phyloP scores from a whole-genome alignment of 2,329 filamentous ascomycete species.

The Aspergillus spinulosporus region DNA sequence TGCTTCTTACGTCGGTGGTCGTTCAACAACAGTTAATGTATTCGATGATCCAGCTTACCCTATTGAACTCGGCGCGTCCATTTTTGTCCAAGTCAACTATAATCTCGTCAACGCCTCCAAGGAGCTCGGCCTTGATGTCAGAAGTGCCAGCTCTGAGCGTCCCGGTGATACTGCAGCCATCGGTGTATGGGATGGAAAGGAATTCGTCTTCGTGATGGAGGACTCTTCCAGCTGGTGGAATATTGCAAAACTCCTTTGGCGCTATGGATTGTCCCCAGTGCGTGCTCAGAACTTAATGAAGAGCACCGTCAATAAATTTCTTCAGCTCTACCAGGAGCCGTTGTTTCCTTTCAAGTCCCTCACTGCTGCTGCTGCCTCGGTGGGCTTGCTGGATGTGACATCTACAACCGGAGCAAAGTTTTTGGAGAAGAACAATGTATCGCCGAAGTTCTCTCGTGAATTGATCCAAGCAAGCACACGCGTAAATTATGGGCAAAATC shows the following conservation, averaged over 20 bases:
- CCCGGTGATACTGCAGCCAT: constrained; percentile 55
- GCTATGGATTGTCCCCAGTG: constrained; percentile 78
- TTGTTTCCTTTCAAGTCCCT: constrained; percentile 82
- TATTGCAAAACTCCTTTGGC: constrained; percentile 75
- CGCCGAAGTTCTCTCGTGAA: constrained; percentile 68
- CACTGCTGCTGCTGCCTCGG: constrained; percentile 64
- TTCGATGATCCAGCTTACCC: constrained; percentile 67
- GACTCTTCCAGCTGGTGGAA: constrained; percentile 74
- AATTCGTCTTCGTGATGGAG: constrained; percentile 68
- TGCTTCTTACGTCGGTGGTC: constrained; percentile 74
- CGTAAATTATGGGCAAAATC: constrained; percentile 92
- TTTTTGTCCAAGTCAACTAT: constrained; percentile 82
- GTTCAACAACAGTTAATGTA: constrained; percentile 78
- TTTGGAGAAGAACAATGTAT: constrained; percentile 67
- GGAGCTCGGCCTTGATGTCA: constrained; percentile 66
- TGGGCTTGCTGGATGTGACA: constrained; percentile 67
- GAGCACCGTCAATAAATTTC: constrained; percentile 68
- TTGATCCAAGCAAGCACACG: constrained; percentile 87
- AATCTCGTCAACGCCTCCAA: constrained; percentile 75
- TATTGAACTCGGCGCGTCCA: constrained; percentile 85
- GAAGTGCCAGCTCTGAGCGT: constrained; percentile 51
- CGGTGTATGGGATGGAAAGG: constrained; percentile 79
- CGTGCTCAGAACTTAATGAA: constrained; percentile 72
- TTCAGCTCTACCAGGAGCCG: constrained; percentile 76
- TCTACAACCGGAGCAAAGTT: constrained; percentile 72